Base-by-base conservation (phyloP, 2,329 filamentous ascomycete genomes). In the Triangularia setosa region DNA sequence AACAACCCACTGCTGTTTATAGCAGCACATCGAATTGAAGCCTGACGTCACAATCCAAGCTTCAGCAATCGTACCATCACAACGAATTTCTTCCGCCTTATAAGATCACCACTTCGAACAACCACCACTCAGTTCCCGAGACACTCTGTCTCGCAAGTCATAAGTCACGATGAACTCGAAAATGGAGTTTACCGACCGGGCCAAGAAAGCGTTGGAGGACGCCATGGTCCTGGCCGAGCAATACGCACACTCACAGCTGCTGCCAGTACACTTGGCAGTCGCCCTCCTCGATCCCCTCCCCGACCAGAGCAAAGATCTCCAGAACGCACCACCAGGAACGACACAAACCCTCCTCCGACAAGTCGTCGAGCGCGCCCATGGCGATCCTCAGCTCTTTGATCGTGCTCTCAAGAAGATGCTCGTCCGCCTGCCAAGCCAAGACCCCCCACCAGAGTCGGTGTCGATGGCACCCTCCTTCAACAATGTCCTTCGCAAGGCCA, bases 141-240 rank as follows among this genome's bases (percentile, higher is more conserved):
- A 69, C 68, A 62, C 53, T 62, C 40, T 18, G 65, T 68, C 65
- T 69, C 65, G 52, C 59, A 61, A 55, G 25, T 52, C 24, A 27
- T 52, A 62, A 55, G n/a, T 59, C 64, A 69, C 58, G 11, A 71
- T 93, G 90, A 86, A 84, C 78, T 85, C 88, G 60, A 86, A 88
- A 73, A 92, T 93, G 88, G 90, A 96, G 76, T 97, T 97, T 76
- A 99, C 95, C 70, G 94, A 98, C 79, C 84, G 91, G 79, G 95
- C 92, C 70, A 91, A 93, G 75, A 92, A 94, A 81, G 91, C 94
- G 73, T 84, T 99, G 75, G 87, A 91, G 73, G 92, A 97, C 77
- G 91, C 93, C 77, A 93, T 95, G 83, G 83, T 86, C 65, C 84
- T 98, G 72, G 93, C 94, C 70, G 88, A 93, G 77, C 90, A 95